Base-by-base conservation (phyloP, 2,329 filamentous ascomycete species). In the Monilinia aucupariae region DNA sequence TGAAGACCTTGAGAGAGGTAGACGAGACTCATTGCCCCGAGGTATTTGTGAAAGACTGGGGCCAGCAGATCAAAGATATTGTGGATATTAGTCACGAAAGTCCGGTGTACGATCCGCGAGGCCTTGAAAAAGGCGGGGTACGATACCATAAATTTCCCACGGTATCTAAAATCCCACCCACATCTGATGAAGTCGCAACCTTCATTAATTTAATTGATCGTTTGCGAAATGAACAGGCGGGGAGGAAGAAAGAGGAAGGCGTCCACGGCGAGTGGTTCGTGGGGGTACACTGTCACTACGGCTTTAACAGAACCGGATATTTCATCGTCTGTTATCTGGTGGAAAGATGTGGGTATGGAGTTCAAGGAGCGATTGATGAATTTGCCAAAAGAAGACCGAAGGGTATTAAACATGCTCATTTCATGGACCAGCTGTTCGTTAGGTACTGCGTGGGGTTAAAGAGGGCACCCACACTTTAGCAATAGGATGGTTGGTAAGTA, bases 231-330 rank as follows among this genome's bases (percentile, higher is more conserved):
- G 80, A 82, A 51, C 84, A 87, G 64, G 78, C 77, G 55, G 70
- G 74, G 34, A 74, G 78, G 66, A 76, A 75, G 48, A 77, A 74
- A 63, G 78, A 76, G 25, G 76, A 79, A 61, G 64, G 64, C 2
- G 78, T 74, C 68, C 75, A 74, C 62, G 73, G 76, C 7, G 70
- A 78, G 1, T 75, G 76, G 25, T 78, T 87, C 54, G 83, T 96
- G 59, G 92, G 88, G 2, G 91, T 96, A 0, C 93, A 97, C 74
- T 97, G 93, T 71, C 93, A 97, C 72, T 97, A 97, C 70, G 93
- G 64, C 2, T 97, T 96, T 78, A 97, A 97, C 74, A 84, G 92
- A 27, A 97, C 93, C 0, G 93, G 93, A 0, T 96, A 93, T 74
- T 90, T 97, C 72, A 85, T 97, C 58, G 88, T 91, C 39, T 91